These are phyloP conservation scores for Ustilago nuda DNA, from an alignment of 1,284 basidiomycete genomes.

Conservation along the genomic window DNA sequence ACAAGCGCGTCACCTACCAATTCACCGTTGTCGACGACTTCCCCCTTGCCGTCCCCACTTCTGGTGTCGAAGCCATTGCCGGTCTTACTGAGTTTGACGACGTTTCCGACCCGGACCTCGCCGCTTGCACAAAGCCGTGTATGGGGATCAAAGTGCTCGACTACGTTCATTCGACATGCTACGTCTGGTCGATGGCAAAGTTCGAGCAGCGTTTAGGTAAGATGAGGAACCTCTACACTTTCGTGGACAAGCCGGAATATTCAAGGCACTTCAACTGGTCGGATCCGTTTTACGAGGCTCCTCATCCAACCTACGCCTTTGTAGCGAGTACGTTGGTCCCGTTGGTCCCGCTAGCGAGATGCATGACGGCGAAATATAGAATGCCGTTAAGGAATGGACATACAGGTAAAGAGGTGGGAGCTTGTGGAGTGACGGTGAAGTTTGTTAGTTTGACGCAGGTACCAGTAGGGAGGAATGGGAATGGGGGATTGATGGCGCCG, in stretches of 20 bases:
- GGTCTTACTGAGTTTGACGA: slow-evolving; percentile 91
- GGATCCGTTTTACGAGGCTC: slow-evolving; percentile 81
- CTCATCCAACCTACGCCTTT: slow-evolving; percentile 75
- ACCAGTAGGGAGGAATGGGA: slow-evolving; percentile 9
- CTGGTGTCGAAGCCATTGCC: slow-evolving; percentile 82
- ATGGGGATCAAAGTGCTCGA: slow-evolving; percentile 87
- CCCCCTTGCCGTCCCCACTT: slow-evolving; percentile 81
- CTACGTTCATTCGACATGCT: slow-evolving; percentile 50
- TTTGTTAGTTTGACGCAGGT: slow-evolving; percentile 57
- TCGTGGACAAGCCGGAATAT: slow-evolving; percentile 88
- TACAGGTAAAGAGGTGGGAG: slow-evolving; percentile 38
- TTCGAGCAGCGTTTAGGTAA: slow-evolving; percentile 87
- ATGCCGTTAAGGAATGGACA: slow-evolving; percentile 52
- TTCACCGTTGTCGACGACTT: slow-evolving; percentile 88
- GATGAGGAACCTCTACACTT: slow-evolving; percentile 93
- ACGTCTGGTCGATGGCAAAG: slow-evolving; percentile 84
- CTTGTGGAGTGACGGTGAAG: slow-evolving; percentile 56
- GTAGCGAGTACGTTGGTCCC: slow-evolving; percentile 86
- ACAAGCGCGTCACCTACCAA: slow-evolving; percentile 88
- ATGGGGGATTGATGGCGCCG: slow-evolving; percentile 25
- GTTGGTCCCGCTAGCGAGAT: slow-evolving; percentile 81
- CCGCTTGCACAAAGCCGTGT: slow-evolving; percentile 73
- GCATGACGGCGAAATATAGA: slow-evolving; percentile 68
- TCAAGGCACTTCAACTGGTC: slow-evolving; percentile 84
- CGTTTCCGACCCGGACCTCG: slow-evolving; percentile 59